Evolutionary conservation across 2,329 filamentous ascomycete species (phyloP).

Genomic region (Aspergillus sp.): DNA sequence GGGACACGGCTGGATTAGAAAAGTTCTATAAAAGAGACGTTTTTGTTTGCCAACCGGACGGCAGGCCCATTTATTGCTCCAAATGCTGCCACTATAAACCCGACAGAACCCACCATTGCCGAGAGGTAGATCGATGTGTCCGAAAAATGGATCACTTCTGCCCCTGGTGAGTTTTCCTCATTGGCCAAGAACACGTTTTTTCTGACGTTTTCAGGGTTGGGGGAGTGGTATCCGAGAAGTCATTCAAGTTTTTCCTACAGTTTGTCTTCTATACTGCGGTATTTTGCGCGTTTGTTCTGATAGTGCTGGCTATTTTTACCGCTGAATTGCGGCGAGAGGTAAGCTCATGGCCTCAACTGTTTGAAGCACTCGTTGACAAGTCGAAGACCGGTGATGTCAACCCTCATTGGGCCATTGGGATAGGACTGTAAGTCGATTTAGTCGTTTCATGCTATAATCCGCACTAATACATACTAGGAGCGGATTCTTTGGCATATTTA

Average conservation of each 20-base stretch:
- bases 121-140: conserved; percentile 79
- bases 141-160: conserved; percentile 95
- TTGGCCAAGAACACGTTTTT: background rate
- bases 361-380: conserved; percentile 19
- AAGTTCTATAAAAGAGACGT: conserved; percentile 80
- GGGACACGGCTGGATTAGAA: conserved; percentile 72
- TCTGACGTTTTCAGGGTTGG: conserved; percentile 67
- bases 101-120: conserved; percentile 85
- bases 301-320: conserved; percentile 67
- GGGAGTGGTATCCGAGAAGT: conserved; percentile 82
- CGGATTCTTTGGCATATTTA: conserved; percentile 79
- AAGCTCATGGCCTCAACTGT: conserved; percentile 21
- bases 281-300: conserved; percentile 68
- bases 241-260: conserved; percentile 91
- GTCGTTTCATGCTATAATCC: background rate
- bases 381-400: conserved; percentile 51
- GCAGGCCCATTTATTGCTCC: conserved; percentile 84
- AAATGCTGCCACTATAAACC: conserved; percentile 85
- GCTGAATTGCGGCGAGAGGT: conserved; percentile 57
- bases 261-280: conserved; percentile 76
- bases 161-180: conserved; percentile 63
- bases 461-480: conserved; percentile 44
- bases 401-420: conserved; percentile 66
- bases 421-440: conserved; percentile 60
- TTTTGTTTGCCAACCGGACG: conserved; percentile 82